Evolutionary conservation across 129 eudicot genomes (phyloP), one percentile per base, ranked within the genome.

Genomic region (Artemisia annua): DNA sequence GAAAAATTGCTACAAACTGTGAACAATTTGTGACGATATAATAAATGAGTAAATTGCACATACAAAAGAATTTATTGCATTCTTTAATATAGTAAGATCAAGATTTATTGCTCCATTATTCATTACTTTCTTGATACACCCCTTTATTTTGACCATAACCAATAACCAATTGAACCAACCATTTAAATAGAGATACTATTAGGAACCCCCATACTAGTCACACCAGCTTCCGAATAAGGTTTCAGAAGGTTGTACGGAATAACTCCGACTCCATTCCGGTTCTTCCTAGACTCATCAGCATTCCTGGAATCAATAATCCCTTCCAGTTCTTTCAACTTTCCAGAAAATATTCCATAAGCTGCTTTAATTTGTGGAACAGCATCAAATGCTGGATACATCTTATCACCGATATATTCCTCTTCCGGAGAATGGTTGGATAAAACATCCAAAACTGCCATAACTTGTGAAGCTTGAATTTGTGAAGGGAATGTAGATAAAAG

Each of bases 381-480:
- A 4, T 79, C 90, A 75, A 84, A 92, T 11, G 75, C 70, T 0
- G 86, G 78, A 75, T 92, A 87, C 0, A 76, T 67, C 11, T 59
- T 24, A 8, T 48, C 82, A 28, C 98, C 98, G 20, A 92, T 75
- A 35, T 92, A 92, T 76, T 92, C 98, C 74, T 92, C 98, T 6
- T 92, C 98, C 0, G 88, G 79, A 1, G 98, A 89, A 73, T 92
- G 98, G 48, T 56, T 89, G 15, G 98, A 92, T 67, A 92, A 66
- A 20, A 89, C 90, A n/a, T 85, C 89, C 66, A 92, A 63, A 65
- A 87, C 72, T 2, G 96, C 92, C 96, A 92, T 89, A n/a, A 92
- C 80, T 26, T 48, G 84, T 2, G 95, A 83, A 0, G 95, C 98
- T 70, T 92, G 96, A 12, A 78, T 12, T 64, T 90, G 89, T 5